These are phyloP conservation scores for Fusarium hainanense DNA, from an alignment of 2,329 filamentous ascomycete species.

Conservation along the genomic window DNA sequence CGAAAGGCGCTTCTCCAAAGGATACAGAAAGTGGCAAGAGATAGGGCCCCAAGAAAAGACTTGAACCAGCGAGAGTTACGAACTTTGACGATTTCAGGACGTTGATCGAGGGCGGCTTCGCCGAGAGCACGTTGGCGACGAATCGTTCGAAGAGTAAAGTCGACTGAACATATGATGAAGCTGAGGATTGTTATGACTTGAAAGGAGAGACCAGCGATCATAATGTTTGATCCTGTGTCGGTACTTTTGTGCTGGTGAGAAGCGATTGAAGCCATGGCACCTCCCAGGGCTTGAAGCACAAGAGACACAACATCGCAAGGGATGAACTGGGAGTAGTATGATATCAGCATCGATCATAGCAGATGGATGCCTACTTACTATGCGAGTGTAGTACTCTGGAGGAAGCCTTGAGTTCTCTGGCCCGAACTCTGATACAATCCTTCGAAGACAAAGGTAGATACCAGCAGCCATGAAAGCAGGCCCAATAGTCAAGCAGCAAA, in stretches of 20 bases:
- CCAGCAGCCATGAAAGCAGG: slow-evolving; percentile 73
- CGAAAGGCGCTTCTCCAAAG: slow-evolving; percentile 74
- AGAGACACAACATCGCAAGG: slow-evolving; percentile 71
- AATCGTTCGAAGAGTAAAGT: slow-evolving; percentile 61
- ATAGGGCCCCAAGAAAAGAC: slow-evolving; percentile 65
- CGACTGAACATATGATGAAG: slow-evolving; percentile 63
- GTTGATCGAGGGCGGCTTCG: slow-evolving; percentile 52
- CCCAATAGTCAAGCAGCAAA: slow-evolving; percentile 71
- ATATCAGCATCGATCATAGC: not conserved
- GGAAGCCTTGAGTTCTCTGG: slow-evolving; percentile 60
- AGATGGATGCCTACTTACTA: slow-evolving; percentile 51
- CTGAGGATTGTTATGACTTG: slow-evolving; percentile 68
- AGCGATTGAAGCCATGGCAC: slow-evolving; percentile 62
- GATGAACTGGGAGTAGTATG: slow-evolving; percentile 62
- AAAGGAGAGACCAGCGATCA: slow-evolving; percentile 71
- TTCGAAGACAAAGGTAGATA: slow-evolving; percentile 70
- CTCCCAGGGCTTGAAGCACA: slow-evolving; percentile 69
- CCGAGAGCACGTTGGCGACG: slow-evolving; percentile 51
- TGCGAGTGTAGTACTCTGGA: slow-evolving; percentile 60
- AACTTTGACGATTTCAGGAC: slow-evolving; percentile 51
- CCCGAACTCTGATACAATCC: slow-evolving; percentile 61
- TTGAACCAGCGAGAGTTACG: slow-evolving; percentile 60
- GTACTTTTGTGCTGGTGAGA: slow-evolving; percentile 51
- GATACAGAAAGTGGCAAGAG: slow-evolving; percentile 69
- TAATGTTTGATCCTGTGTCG: slow-evolving; percentile 66